Evolutionary conservation across 169 alveolate species (phyloP).

Genomic region (Eimeria maxima): DNA sequence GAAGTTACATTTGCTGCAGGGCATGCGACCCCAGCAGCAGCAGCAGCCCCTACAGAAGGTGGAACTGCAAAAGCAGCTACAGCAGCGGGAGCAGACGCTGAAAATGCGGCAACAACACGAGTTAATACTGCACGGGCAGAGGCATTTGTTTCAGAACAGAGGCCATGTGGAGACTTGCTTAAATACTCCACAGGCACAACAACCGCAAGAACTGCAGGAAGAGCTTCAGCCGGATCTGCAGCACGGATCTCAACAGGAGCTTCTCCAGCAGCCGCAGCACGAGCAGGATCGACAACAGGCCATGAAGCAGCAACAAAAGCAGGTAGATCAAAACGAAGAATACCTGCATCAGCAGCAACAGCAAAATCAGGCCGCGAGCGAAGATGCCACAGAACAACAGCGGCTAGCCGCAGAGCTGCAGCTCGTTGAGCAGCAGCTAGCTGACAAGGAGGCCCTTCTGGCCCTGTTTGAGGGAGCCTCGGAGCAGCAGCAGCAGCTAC

Average conservation of each 20-base stretch:
- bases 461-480: slow-evolving; percentile 31
- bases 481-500: slow-evolving; percentile 36
- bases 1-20: neutral
- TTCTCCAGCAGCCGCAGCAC: neutral
- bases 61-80: neutral
- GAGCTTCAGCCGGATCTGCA: neutral
- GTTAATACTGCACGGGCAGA: neutral
- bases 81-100: neutral
- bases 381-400: slow-evolving; percentile 21
- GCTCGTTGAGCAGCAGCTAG: slow-evolving; percentile 28
- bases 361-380: neutral
- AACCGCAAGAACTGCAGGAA: neutral
- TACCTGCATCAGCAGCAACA: neutral
- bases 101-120: neutral
- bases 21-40: neutral
- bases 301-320: neutral
- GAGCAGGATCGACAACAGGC: neutral
- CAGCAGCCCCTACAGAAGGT: neutral
- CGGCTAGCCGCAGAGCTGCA: slow-evolving; percentile 44
- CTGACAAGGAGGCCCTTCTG: slow-evolving; percentile 33
- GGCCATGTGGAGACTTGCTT: neutral
- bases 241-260: neutral
- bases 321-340: neutral
- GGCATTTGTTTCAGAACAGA: neutral
- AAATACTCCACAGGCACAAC: neutral